phyloP scores from a whole-genome alignment of 331 rosid genomes.

The Saraca asoca region DNA sequence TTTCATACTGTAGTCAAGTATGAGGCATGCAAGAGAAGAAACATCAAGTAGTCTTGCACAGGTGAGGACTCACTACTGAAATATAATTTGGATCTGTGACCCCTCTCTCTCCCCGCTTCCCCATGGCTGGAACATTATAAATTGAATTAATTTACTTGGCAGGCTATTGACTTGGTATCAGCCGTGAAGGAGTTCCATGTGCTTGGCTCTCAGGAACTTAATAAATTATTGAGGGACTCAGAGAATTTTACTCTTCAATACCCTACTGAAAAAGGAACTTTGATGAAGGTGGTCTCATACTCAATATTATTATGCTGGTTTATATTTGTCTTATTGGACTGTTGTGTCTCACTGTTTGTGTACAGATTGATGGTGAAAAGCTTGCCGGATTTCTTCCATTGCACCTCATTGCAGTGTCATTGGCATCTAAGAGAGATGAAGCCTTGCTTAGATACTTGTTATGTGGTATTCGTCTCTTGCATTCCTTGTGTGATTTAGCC shows the following conservation, averaged over 20 bases:
- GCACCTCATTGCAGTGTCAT: slow-evolving; percentile 71
- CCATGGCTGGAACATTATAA: slow-evolving; percentile 27
- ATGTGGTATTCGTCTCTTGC: slow-evolving; percentile 80
- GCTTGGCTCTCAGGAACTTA: slow-evolving; percentile 64
- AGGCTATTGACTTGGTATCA: slow-evolving; percentile 63
- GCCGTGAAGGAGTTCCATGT: slow-evolving; percentile 75
- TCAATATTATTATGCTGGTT: slow-evolving; percentile 19
- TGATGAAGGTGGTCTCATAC: slow-evolving; percentile 54
- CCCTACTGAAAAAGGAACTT: slow-evolving; percentile 52
- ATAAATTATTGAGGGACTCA: slow-evolving; percentile 69
- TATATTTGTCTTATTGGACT: slow-evolving; percentile 27
- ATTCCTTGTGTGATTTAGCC: slow-evolving; percentile 86
- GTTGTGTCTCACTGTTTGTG: slow-evolving; percentile 30
- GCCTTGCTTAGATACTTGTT: slow-evolving; percentile 59
- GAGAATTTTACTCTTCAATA: slow-evolving; percentile 66
- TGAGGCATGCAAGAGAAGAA: slow-evolving; percentile 49
- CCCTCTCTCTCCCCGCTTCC: slow-evolving; percentile 32
- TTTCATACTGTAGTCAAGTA: slow-evolving; percentile 28
- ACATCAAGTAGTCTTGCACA: slow-evolving; percentile 38
- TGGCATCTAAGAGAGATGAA: slow-evolving; percentile 62
- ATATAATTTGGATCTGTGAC: slow-evolving; percentile 29
- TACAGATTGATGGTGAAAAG: slow-evolving; percentile 86
- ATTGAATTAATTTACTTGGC: slow-evolving; percentile 43
- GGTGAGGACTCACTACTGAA: slow-evolving; percentile 39
- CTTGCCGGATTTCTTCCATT: slow-evolving; percentile 76